Base-by-base conservation (phyloP, 2,329 filamentous ascomycete species). In the Xylaria hypoxylon region DNA sequence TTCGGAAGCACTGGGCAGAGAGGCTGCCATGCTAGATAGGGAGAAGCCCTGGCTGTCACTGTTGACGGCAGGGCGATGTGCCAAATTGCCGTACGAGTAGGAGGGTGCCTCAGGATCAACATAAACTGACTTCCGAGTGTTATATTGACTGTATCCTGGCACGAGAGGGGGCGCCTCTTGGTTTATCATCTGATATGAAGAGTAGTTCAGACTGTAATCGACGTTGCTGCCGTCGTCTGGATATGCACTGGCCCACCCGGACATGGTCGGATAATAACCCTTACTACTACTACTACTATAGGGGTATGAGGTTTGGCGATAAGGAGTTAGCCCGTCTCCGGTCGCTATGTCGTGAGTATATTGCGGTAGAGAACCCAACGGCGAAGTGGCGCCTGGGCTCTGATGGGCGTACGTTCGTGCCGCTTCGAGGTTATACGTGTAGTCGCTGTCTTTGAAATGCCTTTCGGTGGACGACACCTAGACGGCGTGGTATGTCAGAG, bases 21-120 rank as follows among this genome's bases (percentile, higher is more conserved):
- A 80, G 0, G 81, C 79, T 5, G 80, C 80, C 62, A 82, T 80
- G 45, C 76, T 75, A 0, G 80, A 79, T n/a, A 83, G 75, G 6
- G 80, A 80, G 67, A 82, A 81, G 47, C 74, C 78, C 3, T 79
- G 73, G 6, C 77, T 72, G 11, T 81, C 80, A 44, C 73, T 73
- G 48, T 42, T 72, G 19, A 71, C 69, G 1, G 73, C 73, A 5
- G 79, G 78, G 1, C 81, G 79, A 44, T 80, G 80, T 7, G 79
- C 75, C n/a, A 82, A 71, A 35, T 68, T 76, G 3, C 71, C 70
- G 62, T 81, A 82, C 2, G 75, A 74, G 42, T 79, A 80, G 0
- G 71, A 26, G 0, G 77, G 44, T 0, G 72, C 48, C 17, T 79
- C 79, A 0, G 78, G 56, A 7, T 82, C 80, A 53, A 80, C 70